Base-by-base conservation (phyloP, 371 early-diverging fungal species). In the Batkoa obscura region DNA sequence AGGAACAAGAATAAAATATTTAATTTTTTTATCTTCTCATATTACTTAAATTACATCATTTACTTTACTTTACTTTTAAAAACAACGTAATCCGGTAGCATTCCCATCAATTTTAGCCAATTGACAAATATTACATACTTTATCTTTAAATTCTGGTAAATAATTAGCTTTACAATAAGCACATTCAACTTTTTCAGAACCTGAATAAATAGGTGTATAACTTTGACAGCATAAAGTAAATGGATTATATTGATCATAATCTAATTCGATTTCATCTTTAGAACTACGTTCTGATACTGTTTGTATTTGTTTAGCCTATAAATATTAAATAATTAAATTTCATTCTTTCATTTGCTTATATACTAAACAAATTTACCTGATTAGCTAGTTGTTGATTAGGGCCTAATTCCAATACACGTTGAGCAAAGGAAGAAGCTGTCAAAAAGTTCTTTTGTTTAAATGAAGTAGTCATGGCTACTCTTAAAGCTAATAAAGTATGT, bases 161-260 rank as follows among this genome's bases (percentile, higher is more conserved):
- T 81, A 91, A n/a, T 81, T 72, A 1, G 93, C 82, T 43, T 76
- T 70, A 71, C 94, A 94, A 75, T 78, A 91, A 31, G 90, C 78
- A 65, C 96, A 95, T 38, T 73, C 65, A 10, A 77, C 74, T 10
- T 72, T 68, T 2, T 84, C 78, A 39, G 82, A 83, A 17, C 89
- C 90, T 43, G 78, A 74, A 71, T 90, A 87, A 60, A 95, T 91
- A 1, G 94, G 90, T 30, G 82, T 75, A 60, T 73, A 86, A 9
- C 86, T 79, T 35, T 72, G 68, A 10, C 74, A 85, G 62, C 92
- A 91, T 10, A 90, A 71, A 12, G 78, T 79, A 60, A 93, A 91
- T 51, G 94, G 88, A 62, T 88, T 92, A 72, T 83, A 86, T 65
- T 84, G 88, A 66, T 95, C 90, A 68, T 90, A 93, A 49, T 88